Conservation (phyloP, 129 eudicot species). For the Escallonia herrerae region DNA sequence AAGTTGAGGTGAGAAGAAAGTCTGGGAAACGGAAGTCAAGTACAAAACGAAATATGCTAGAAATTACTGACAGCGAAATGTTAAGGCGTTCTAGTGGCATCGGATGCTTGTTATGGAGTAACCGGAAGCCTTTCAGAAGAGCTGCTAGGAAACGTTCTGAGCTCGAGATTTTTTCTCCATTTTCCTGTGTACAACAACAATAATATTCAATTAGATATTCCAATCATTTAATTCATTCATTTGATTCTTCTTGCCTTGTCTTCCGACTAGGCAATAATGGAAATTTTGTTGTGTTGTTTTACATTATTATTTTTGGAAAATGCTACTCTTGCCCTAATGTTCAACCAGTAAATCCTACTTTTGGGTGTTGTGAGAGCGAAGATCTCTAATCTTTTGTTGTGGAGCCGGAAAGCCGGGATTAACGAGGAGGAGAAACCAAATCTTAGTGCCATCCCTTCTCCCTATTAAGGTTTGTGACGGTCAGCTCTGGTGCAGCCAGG, state of each 20-base stretch:
- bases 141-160: slow-evolving; percentile 61
- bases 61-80: slow-evolving; percentile 16
- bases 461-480: too few relatives aligned
- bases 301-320: not conserved
- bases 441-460: too few relatives aligned
- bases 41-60: slow-evolving; percentile 14
- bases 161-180: slow-evolving; percentile 55
- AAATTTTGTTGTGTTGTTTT: too few relatives aligned
- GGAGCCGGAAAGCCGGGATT: too few relatives aligned
- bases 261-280: not conserved
- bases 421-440: too few relatives aligned
- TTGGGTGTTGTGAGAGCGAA: slow-evolving; percentile 9
- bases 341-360: not conserved
- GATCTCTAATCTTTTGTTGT: not conserved
- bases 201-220: slow-evolving; percentile 12
- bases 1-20: slow-evolving; percentile 45
- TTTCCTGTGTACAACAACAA: slow-evolving; percentile 40
- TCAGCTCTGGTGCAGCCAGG: too few relatives aligned
- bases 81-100: slow-evolving; percentile 29
- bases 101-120: slow-evolving; percentile 69
- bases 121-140: slow-evolving; percentile 83
- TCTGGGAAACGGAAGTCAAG: slow-evolving; percentile 25
- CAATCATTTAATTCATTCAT: slow-evolving; percentile 46
- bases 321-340: not conserved
- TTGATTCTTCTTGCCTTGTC: slow-evolving; percentile 8